Evolutionary conservation across 2,329 filamentous ascomycete genomes (phyloP).

Genomic region (Pyrenochaeta sp.): DNA sequence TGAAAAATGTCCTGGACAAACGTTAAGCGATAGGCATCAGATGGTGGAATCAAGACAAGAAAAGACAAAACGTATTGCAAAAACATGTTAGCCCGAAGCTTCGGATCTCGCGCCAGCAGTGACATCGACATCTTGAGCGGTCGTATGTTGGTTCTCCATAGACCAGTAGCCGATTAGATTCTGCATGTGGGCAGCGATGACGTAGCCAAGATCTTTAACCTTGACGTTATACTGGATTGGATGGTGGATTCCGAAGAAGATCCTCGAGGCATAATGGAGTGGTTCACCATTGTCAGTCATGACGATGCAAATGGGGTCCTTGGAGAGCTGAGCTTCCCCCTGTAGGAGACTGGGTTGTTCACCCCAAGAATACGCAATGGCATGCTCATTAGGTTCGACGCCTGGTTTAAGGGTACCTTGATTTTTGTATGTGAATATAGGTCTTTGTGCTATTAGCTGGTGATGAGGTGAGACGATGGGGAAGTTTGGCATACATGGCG

Average conservation of each 20-base stretch:
- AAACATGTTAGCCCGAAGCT: too few relatives aligned
- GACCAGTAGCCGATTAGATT: constrained; percentile 17
- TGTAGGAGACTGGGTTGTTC: constrained; percentile 10
- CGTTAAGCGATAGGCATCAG: too few relatives aligned
- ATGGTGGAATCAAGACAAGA: too few relatives aligned
- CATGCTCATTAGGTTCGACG: constrained; percentile 38
- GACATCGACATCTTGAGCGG: too few relatives aligned
- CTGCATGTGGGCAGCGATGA: constrained; percentile 31
- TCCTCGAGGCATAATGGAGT: constrained; percentile 20
- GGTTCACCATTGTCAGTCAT: background rate
- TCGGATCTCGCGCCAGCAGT: too few relatives aligned
- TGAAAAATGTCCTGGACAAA: too few relatives aligned
- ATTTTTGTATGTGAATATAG: constrained; percentile 14
- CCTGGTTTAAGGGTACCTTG: constrained; percentile 12
- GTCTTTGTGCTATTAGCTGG: constrained; percentile 1
- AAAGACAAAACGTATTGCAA: too few relatives aligned
- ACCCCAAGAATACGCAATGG: constrained; percentile 41
- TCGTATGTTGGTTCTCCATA: too few relatives aligned
- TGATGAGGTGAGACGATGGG: too few relatives aligned
- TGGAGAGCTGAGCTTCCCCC: constrained; percentile 44
- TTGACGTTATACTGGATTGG: constrained; percentile 55
- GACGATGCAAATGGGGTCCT: constrained; percentile 45
- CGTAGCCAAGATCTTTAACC: constrained; percentile 48
- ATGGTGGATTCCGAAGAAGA: constrained; percentile 45
- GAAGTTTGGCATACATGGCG: background rate